phyloP scores from a whole-genome alignment of 148 eudicot species.

The Camellia lanceoleosa region DNA sequence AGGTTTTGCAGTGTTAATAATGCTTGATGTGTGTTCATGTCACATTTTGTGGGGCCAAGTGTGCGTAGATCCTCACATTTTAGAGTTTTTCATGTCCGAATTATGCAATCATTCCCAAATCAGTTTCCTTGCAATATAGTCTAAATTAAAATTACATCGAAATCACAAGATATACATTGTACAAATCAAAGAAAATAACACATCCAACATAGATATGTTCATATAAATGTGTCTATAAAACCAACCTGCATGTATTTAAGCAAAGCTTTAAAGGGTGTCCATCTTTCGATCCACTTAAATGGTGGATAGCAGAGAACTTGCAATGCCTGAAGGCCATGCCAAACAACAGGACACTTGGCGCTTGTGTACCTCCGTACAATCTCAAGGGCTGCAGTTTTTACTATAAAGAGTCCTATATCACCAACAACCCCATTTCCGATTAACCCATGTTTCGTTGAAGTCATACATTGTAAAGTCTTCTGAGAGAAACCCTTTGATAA shows the following conservation, averaged over 20 bases:
- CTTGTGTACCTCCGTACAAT: conserved; percentile 49
- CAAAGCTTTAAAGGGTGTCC: conserved; percentile 42
- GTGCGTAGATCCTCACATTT: background rate
- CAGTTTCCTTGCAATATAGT: too few species aligned
- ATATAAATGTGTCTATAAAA: background rate
- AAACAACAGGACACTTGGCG: conserved; percentile 47
- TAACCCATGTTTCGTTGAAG: conserved; percentile 32
- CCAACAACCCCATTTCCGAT: conserved; percentile 32
- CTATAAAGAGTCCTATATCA: conserved; percentile 43
- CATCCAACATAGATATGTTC: background rate
- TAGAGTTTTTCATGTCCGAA: too few species aligned
- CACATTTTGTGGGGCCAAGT: background rate
- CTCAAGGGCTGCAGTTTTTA: conserved; percentile 50
- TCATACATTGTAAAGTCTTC: conserved; percentile 36
- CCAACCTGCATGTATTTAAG: conserved; percentile 53
- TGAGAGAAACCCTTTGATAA: conserved; percentile 37
- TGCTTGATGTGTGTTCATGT: background rate
- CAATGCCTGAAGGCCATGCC: conserved; percentile 59
- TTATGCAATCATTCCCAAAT: too few species aligned
- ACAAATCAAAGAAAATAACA: too few species aligned
- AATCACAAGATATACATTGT: too few species aligned
- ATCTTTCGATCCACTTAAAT: conserved; percentile 55
- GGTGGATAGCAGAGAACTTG: conserved; percentile 54
- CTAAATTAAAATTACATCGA: too few species aligned
- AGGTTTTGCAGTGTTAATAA: too few species aligned